Evolutionary conservation across 257 asterid genomes (phyloP).

Genomic region (Capsicum rhomboideum): DNA sequence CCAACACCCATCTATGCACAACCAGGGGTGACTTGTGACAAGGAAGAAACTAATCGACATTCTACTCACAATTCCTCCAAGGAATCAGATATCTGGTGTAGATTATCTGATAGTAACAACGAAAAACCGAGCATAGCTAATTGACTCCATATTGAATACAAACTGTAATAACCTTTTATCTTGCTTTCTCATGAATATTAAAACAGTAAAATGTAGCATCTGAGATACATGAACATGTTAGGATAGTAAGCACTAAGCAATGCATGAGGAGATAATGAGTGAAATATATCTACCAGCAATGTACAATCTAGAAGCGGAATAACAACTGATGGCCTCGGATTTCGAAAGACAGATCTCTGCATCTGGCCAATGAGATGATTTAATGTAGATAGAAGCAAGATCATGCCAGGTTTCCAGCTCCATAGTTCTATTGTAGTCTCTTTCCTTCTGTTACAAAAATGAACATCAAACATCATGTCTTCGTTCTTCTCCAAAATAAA

Average conservation of each 20-base stretch:
- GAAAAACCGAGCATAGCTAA: not conserved
- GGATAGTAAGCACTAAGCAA: not conserved
- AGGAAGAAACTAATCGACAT: not conserved
- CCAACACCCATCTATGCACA: not conserved
- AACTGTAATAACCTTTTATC: not conserved
- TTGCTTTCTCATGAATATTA: not conserved
- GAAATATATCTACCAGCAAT: constrained; percentile 39
- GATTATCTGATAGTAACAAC: not conserved
- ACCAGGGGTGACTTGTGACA: not conserved
- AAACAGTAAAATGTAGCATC: not conserved
- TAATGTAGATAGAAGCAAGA: constrained; percentile 69
- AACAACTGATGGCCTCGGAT: constrained; percentile 40
- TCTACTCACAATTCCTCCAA: not conserved
- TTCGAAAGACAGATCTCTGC: constrained; percentile 80
- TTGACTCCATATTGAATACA: not conserved
- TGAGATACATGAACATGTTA: not conserved
- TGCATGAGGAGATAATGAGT: not conserved
- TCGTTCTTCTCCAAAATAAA: not conserved
- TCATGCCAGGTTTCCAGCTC: constrained; percentile 87
- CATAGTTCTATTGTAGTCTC: constrained; percentile 23
- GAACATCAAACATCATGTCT: not conserved
- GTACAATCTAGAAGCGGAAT: constrained; percentile 74
- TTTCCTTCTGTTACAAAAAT: constrained; percentile 34
- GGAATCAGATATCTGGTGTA: not conserved
- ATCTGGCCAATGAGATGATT: constrained; percentile 62